Evolutionary conservation across 768 basidiomycete genomes (phyloP), one percentile per base, ranked within the genome.

Genomic region (Tulasnella sp.): DNA sequence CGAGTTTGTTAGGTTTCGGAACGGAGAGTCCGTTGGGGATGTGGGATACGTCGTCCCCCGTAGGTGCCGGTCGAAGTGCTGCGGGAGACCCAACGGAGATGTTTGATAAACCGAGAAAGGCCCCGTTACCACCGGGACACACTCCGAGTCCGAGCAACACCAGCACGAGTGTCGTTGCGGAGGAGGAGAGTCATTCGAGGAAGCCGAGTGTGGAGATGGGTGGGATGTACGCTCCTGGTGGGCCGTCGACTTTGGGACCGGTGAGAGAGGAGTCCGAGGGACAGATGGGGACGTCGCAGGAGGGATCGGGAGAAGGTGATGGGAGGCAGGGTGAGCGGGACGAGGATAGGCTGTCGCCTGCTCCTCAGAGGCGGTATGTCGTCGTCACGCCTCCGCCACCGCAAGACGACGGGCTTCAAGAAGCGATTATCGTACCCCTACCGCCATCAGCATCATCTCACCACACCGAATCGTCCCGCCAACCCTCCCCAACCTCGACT

Each of bases 1-100:
- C 75, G 67, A 71, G 64, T 22, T 70, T 76, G 69, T 49, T 76
- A 36, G 75, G 75, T 17, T 76, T 76, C 31, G 75, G 75, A 19
- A 67, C 73, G 29, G 58, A 58, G 49, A 52, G 29, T 12, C 45
- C 73, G 9, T 31, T 38, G 54, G 54, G 40, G 25, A 70, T 8
- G 37, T 38, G 69, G 69, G 69, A 70, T 70, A 42, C 36, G 37
- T 70, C 69, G 1, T 64, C 58, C 9, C 58, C 58, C 9, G 58
- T 25, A 4, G 25, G 58, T 34, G 2, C 58, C 7, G 31, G 31
- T 49, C 49, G 49, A 3, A n/a, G 49, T 3, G 8, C 19, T n/a
- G 49, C n/a, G 12, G 11, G 17, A n/a, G 73, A 58, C 38, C 25
- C 73, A 3, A 58, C n/a, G 25, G 49, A 38, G 29, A 38, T 74